Evolutionary conservation across 257 asterid genomes (phyloP).

Genomic region (Gardenia jasminoides): DNA sequence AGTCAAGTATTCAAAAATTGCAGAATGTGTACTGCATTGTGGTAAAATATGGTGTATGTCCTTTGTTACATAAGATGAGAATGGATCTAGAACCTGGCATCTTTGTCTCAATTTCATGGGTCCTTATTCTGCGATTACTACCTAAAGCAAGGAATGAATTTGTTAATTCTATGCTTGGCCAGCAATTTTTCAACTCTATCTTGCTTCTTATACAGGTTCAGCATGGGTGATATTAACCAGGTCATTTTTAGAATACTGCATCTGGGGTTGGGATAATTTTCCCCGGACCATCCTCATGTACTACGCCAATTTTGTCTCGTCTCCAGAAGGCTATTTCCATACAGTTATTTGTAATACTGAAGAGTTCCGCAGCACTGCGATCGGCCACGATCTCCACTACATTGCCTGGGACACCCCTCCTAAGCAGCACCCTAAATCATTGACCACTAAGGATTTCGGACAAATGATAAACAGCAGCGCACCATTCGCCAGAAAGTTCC

Average conservation of each 20-base stretch:
- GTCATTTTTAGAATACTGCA: conserved; percentile 83
- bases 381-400: conserved; percentile 92
- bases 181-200: background rate
- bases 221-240: conserved; percentile 96
- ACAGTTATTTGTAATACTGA: conserved; percentile 85
- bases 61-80: background rate
- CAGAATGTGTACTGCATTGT: background rate
- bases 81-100: background rate
- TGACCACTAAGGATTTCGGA: conserved; percentile 63
- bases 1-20: background rate
- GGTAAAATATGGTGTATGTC: background rate
- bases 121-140: background rate
- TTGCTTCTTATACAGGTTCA: conserved; percentile 56
- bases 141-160: background rate
- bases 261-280: conserved; percentile 94
- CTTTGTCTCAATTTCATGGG: background rate
- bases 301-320: conserved; percentile 79
- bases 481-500: conserved; percentile 88
- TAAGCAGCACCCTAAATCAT: conserved; percentile 81
- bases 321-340: conserved; percentile 97
- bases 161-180: background rate
- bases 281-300: conserved; percentile 96
- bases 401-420: conserved; percentile 99
- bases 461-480: conserved; percentile 93
- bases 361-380: conserved; percentile 66